These are phyloP conservation scores for Xylaria sp. DNA, from an alignment of 2,329 filamentous ascomycete genomes.

Conservation along the genomic window DNA sequence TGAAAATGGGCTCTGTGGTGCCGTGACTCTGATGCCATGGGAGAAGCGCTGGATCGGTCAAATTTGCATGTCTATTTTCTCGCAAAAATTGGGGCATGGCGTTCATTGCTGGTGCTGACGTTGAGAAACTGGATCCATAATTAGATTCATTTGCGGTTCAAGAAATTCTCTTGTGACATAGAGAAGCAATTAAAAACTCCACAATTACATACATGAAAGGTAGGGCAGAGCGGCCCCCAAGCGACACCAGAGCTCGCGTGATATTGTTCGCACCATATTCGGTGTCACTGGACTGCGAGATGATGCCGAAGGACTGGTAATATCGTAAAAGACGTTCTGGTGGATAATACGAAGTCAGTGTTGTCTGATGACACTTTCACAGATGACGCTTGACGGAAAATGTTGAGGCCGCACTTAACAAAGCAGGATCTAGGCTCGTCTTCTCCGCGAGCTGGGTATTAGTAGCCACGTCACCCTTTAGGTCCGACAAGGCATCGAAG, in stretches of 20 bases:
- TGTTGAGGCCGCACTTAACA: conserved; percentile 35
- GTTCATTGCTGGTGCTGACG: conserved; percentile 30
- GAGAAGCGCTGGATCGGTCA: conserved; percentile 22
- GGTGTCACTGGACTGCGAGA: conserved; percentile 36
- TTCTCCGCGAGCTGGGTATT: conserved; percentile 26
- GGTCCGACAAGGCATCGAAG: conserved; percentile 27
- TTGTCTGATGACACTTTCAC: neutral
- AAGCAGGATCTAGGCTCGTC: conserved; percentile 31
- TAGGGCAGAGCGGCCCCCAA: conserved; percentile 29
- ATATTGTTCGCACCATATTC: conserved; percentile 39
- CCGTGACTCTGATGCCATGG: conserved; percentile 35
- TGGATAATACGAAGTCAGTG: neutral
- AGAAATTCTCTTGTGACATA: neutral
- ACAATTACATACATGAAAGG: conserved; percentile 33
- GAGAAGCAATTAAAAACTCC: neutral
- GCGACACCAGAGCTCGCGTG: conserved; percentile 35
- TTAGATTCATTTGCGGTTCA: neutral
- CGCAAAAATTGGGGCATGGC: conserved; percentile 37
- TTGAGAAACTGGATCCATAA: conserved; percentile 22
- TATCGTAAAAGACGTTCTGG: conserved; percentile 41
- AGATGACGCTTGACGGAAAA: neutral
- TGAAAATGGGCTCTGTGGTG: conserved; percentile 28
- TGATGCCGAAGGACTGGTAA: conserved; percentile 41
- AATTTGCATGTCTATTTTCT: conserved; percentile 33
- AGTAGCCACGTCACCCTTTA: conserved; percentile 15